Conservation (phyloP, 495 filamentous ascomycete species). For the Aspergillus ostianus region DNA sequence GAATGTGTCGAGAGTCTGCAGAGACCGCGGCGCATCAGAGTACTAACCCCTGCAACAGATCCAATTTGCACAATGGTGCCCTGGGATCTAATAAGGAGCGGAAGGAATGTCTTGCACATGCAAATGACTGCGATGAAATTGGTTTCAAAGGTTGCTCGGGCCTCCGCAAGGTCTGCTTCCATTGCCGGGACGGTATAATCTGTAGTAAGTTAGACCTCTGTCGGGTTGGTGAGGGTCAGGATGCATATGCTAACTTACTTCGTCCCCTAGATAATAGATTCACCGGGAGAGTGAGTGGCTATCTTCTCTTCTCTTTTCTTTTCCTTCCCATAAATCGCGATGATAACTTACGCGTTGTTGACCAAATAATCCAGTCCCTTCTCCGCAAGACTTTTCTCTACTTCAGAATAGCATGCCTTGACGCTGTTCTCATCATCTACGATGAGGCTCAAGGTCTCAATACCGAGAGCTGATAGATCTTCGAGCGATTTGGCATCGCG, state of each 20-base stretch:
- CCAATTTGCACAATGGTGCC: constrained; percentile 64
- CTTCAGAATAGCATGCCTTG: constrained; percentile 38
- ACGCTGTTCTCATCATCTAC: constrained; percentile 51
- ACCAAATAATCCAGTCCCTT: constrained; percentile 55
- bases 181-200: constrained; percentile 63
- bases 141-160: constrained; percentile 52
- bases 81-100: constrained; percentile 55
- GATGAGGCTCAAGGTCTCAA: constrained; percentile 54
- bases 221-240: neutral
- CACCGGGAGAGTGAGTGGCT: neutral
- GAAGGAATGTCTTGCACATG: constrained; percentile 58
- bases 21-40: neutral
- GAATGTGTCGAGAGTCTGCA: neutral
- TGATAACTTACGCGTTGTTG: constrained; percentile 57
- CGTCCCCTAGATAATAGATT: constrained; percentile 26
- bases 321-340: neutral
- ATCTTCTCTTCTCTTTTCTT: neutral
- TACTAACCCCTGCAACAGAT: constrained; percentile 49
- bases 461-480: constrained; percentile 45
- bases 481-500: constrained; percentile 47
- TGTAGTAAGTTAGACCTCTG: constrained; percentile 16
- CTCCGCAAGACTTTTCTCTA: constrained; percentile 41
- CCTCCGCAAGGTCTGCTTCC: constrained; percentile 52
- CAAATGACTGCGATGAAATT: constrained; percentile 60
- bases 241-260: constrained; percentile 23